Percentiles rank a stretch among this genome's conserved stretches.
These are phyloP conservation scores for Paramecium sexaurelia DNA, from an alignment of 73 alveolate genomes.

Conservation along the genomic window DNA sequence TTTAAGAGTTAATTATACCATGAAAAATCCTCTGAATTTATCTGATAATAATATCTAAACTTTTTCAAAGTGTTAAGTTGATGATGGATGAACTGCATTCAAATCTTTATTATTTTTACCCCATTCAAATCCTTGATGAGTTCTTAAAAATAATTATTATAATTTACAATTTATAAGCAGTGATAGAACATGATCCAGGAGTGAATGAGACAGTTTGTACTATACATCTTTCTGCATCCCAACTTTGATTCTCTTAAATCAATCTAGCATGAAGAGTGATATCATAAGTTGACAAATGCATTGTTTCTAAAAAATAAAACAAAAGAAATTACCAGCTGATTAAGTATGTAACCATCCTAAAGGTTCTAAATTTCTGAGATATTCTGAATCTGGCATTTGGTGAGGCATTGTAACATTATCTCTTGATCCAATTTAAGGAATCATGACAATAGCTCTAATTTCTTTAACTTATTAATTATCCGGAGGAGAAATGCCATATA, in stretches of 20 bases:
- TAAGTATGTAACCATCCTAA: constrained; percentile 99
- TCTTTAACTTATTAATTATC: constrained; percentile 92
- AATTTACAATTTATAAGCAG: constrained; percentile 95
- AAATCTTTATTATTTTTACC: constrained; percentile 86
- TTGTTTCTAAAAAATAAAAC: constrained; percentile 72
- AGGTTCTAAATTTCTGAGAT: constrained; percentile 98
- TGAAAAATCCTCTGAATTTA: constrained; percentile 97
- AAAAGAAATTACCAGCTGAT: constrained; percentile 71
- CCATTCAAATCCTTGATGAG: constrained; percentile 97
- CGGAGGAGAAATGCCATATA: constrained; percentile 98
- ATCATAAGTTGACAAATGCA: constrained; percentile 92
- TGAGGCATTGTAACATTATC: constrained; percentile 94
- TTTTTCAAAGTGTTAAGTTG: constrained; percentile 87
- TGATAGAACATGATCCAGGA: constrained; percentile 98
- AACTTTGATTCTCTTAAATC: constrained; percentile 88
- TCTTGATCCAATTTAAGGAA: constrained; percentile 95
- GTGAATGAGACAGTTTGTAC: constrained; percentile 95
- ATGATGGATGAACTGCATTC: constrained; percentile 50
- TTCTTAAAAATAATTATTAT: constrained; percentile 69
- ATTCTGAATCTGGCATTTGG: constrained; percentile 96
- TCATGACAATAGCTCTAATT: constrained; percentile 91
- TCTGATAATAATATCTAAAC: constrained; percentile 97
- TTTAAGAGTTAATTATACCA: constrained; percentile 79
- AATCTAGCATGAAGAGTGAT: constrained; percentile 91
- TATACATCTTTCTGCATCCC: constrained; percentile 96